Evolutionary conservation across 75 land plant genomes (phyloP).

Genomic region (Picea glauca): DNA sequence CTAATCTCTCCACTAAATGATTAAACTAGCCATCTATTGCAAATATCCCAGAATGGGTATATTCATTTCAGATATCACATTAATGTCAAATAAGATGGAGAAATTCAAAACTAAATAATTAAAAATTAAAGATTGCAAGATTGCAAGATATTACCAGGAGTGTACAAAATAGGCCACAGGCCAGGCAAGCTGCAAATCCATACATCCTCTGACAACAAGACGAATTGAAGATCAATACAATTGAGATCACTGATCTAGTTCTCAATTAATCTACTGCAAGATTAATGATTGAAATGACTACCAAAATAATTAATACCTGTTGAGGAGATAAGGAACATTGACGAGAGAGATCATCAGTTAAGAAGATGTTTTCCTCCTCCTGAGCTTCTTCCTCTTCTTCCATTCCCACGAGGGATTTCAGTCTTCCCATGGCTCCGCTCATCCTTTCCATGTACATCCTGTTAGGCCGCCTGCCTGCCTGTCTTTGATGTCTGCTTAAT

Average conservation of each 20-base stretch:
- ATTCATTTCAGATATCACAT: no score
- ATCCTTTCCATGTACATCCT: background rate
- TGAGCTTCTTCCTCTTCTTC: background rate
- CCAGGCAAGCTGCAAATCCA: conserved; percentile 13
- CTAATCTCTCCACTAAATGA: no score
- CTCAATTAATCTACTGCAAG: background rate
- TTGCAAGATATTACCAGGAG: conserved; percentile 1
- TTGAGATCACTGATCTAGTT: background rate
- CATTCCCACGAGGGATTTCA: background rate
- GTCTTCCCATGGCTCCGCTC: conserved; percentile 1
- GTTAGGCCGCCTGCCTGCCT: no score
- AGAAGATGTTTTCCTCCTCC: background rate
- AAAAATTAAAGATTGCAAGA: no score
- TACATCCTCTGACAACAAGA: background rate
- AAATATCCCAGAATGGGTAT: no score
- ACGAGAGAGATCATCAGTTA: background rate
- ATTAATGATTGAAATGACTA: background rate
- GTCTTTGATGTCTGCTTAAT: no score
- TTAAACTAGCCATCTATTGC: no score
- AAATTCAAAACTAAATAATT: no score
- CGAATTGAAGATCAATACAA: background rate
- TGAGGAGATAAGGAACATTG: background rate
- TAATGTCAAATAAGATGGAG: no score
- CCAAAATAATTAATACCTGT: background rate
- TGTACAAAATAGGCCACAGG: conserved; percentile 1